phyloP scores from a whole-genome alignment of 2,329 filamentous ascomycete genomes.

The Hypoxylon sp. region DNA sequence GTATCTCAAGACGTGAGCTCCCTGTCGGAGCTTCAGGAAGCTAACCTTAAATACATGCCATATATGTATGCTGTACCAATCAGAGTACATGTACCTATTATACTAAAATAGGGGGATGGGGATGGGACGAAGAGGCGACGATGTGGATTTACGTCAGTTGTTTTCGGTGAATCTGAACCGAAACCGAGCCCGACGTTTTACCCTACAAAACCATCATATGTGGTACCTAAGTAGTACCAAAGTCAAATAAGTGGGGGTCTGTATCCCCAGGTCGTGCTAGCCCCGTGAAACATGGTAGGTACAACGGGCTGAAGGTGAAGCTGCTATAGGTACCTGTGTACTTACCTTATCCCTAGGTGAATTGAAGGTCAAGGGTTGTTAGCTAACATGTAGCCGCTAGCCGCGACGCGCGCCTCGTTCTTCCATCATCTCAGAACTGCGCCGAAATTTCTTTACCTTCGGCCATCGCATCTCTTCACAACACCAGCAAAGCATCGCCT shows the following conservation, averaged over 20 bases:
- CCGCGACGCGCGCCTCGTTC: constrained; percentile 28
- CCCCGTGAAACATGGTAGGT: too few relatives aligned
- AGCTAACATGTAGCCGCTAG: constrained; percentile 5
- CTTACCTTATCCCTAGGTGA: too few relatives aligned
- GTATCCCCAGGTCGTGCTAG: not conserved
- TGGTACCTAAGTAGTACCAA: not conserved
- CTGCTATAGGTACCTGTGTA: not conserved
- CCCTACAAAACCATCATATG: not conserved
- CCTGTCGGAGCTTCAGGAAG: constrained; percentile 6
- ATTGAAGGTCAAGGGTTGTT: too few relatives aligned
- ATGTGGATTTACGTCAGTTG: constrained; percentile 12
- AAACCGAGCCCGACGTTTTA: constrained; percentile 10
- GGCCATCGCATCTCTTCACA: constrained; percentile 29
- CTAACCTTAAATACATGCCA: not conserved
- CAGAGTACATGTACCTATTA: not conserved
- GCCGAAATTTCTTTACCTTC: constrained; percentile 24
- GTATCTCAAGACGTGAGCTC: constrained; percentile 5
- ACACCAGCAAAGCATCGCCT: constrained; percentile 19
- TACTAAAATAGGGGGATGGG: not conserved
- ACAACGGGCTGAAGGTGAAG: too few relatives aligned
- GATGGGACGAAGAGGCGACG: constrained; percentile 5
- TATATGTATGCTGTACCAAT: not conserved
- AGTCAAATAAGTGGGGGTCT: not conserved
- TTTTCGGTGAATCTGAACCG: constrained; percentile 14
- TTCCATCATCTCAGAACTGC: constrained; percentile 30